A percentile compares a stretch with the other conserved stretches of the same genome.
These are phyloP conservation scores for Backusella liffmaniae DNA, from an alignment of 192 early-diverging fungal species.

Conservation along the genomic window DNA sequence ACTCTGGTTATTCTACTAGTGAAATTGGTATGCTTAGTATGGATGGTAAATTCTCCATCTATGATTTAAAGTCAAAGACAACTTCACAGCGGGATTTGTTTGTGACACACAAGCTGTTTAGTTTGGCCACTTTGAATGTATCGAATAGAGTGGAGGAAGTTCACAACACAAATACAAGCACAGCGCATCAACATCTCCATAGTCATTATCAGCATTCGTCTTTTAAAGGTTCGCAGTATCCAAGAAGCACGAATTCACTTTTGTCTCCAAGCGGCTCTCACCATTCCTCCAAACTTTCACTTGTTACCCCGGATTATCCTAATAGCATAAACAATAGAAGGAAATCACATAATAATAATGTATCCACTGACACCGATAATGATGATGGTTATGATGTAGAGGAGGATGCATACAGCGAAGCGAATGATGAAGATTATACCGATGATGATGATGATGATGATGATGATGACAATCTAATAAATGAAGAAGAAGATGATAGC, in stretches of 20 bases:
- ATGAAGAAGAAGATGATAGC: constrained; percentile 10
- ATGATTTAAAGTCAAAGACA: constrained; percentile 44
- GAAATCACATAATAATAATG: not conserved
- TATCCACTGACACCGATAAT: not conserved
- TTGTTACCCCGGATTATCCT: not conserved
- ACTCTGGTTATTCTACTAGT: constrained; percentile 13
- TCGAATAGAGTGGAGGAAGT: not conserved
- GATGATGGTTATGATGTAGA: not conserved
- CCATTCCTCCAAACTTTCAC: constrained; percentile 7
- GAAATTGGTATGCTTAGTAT: constrained; percentile 53
- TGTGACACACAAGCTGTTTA: constrained; percentile 58
- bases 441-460: not conserved
- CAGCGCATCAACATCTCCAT: not conserved
- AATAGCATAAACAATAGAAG: not conserved
- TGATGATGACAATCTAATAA: not conserved
- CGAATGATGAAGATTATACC: not conserved
- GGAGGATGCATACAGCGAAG: not conserved
- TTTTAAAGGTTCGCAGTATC: not conserved
- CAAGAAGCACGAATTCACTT: not conserved
- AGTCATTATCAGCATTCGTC: not conserved
- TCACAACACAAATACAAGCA: not conserved
- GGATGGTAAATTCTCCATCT: constrained; percentile 57
- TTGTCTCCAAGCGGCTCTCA: not conserved
- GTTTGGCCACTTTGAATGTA: constrained; percentile 49
- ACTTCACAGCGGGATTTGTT: constrained; percentile 46